Conservation (phyloP, 176 grass and related monocot genomes). For the Leersia perrieri region DNA sequence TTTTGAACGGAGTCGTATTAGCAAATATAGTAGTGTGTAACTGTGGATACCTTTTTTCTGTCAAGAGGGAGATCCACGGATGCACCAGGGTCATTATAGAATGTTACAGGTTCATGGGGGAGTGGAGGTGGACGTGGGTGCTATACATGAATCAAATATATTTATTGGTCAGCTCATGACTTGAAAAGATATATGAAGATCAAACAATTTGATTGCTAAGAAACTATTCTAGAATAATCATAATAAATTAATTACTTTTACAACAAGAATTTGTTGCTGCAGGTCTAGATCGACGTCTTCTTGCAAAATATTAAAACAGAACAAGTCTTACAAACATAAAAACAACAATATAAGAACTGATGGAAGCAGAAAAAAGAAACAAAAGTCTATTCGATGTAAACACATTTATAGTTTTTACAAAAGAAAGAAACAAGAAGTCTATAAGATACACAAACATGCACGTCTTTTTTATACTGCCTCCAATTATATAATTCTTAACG, state of each 20-base stretch:
- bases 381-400: no score
- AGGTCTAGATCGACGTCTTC: not conserved
- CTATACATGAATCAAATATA: conserved; percentile 24
- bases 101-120: conserved; percentile 52
- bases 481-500: no score
- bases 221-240: not conserved
- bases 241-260: not conserved
- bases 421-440: not conserved
- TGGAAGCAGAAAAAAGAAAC: no score
- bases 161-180: conserved; percentile 9
- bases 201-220: not conserved
- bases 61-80: conserved; percentile 59
- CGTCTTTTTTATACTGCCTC: no score
- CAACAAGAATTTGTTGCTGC: not conserved
- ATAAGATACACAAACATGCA: no score
- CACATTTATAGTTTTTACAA: no score
- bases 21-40: no score
- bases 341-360: no score
- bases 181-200: not conserved
- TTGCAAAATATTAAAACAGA: no score
- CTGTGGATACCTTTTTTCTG: conserved; percentile 45
- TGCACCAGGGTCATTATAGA: conserved; percentile 49
- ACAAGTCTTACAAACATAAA: no score
- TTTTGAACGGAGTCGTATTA: not conserved
- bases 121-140: conserved; percentile 36